A percentile compares a stretch with the other conserved stretches of the same genome.
These are phyloP conservation scores for Phaeosphaeriaceae sp. DNA, from an alignment of 2,329 filamentous ascomycete species.

Conservation along the genomic window DNA sequence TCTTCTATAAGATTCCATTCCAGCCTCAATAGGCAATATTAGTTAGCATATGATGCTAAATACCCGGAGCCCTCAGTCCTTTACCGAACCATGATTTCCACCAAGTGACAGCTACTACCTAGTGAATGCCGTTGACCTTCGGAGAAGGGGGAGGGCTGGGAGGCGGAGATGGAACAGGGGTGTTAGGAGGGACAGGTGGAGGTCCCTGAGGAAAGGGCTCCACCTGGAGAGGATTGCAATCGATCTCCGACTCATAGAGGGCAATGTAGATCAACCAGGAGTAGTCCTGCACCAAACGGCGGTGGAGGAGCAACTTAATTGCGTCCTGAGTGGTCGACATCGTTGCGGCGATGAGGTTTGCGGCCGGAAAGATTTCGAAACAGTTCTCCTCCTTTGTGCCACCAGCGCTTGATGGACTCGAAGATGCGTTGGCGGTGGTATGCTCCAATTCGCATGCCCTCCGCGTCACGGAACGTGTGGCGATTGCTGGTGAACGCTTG, in stretches of 20 bases:
- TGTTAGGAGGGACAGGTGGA: conserved; percentile 1
- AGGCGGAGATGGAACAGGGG: not conserved
- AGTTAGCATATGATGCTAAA: not conserved
- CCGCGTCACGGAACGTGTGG: conserved; percentile 33
- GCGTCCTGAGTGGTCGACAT: not conserved
- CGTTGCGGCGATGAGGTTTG: not conserved
- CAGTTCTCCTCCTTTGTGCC: conserved; percentile 28
- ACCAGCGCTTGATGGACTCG: conserved; percentile 24
- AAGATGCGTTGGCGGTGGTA: conserved; percentile 31
- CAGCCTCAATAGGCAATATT: not conserved
- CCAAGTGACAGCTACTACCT: not conserved
- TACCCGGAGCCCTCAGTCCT: not conserved
- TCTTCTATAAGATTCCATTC: not conserved
- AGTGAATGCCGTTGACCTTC: not conserved
- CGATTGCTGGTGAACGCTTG: conserved; percentile 26
- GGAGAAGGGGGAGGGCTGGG: not conserved
- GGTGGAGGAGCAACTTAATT: not conserved
- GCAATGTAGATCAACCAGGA: not conserved
- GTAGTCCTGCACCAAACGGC: conserved; percentile 1
- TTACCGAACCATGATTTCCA: not conserved
- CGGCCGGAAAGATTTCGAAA: conserved; percentile 20
- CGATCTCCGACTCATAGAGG: not conserved
- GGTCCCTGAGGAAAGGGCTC: not conserved
- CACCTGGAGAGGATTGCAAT: not conserved
- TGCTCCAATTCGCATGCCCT: conserved; percentile 29